Base-by-base conservation (phyloP, 1,284 basidiomycete species). In the Testicularia cyperi region DNA sequence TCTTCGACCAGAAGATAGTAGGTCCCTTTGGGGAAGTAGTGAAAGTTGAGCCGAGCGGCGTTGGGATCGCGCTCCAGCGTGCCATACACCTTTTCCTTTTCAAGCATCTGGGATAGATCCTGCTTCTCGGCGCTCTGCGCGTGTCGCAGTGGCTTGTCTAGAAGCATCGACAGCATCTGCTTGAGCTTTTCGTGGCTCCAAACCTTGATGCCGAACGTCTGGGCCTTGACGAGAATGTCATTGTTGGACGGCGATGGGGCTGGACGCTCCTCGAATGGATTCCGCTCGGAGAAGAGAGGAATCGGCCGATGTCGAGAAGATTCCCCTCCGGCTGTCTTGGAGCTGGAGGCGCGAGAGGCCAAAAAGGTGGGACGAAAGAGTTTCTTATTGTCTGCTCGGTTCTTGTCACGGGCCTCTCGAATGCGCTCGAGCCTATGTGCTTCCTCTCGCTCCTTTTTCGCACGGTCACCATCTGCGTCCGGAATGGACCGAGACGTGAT, bases 1-100 rank as follows among this genome's bases (percentile, higher is more conserved):
- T 98, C 95, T 75, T 97, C 92, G 20, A 98, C 84, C 29, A 98
- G 82, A 22, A 97, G 81, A 76, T 90, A 96, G 74, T 83, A 86
- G 44, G 83, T 85, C 35, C 83, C 82, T 42, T 86, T 85, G 22
- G 84, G 80, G 78, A 98, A 98, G 77, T 98, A 99, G 60, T 84
- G 84, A 72, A 85, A 92, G 77, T 94, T 90, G 52, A 88, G 84
- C 34, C 92, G 84, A 46, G 85, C 88, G 40, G 92, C 88, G 10
- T 83, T 85, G 1, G 90, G 86, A 78, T 98, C 95, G 28, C 92
- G 86, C 79, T 99, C 95, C 1, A 79, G 86, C 1, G 86, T 87
- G 33, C 95, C 95, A 65, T 91, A 85, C 28, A 91, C 79, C 61
- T 86, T 86, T 77, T 99, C 95, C 22, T 88, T 86, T 60, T 89